Evolutionary conservation across 208 protist genomes (phyloP), one percentile per base, ranked within the genome.

Genomic region (Trypanosoma cruzi): DNA sequence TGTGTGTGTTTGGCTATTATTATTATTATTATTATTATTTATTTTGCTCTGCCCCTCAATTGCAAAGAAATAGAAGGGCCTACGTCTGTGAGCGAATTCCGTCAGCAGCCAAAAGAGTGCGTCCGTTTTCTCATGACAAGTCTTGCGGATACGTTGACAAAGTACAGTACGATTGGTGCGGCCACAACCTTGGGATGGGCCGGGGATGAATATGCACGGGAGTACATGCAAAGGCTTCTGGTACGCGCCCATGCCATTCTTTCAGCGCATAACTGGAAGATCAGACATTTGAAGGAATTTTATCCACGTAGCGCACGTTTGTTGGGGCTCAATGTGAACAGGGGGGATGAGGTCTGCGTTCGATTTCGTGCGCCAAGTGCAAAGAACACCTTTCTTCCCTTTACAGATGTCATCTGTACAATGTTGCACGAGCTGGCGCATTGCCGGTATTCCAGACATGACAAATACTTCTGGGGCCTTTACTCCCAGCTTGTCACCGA

Each of bases 361-460:
- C 82, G 91, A 8, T 92, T 97, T 59, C 88, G 93, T 34, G 49
- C 75, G 0, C 89, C 89, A 0, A 82, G 81, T 26, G 64, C 82
- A 60, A 83, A 82, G 46, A 68, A 70, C n/a, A 63, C 71, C 14
- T 97, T 97, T 72, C 73, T 95, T 46, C 86, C 89, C 22, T 96
- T 95, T 64, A 73, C 94, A 44, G 82, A 94, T 37, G 86, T 97
- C 26, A 31, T 96, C 0, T 90, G 86, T 67, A 97, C 91, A 1
- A 79, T 91, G 16, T 68, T 97, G 49, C 93, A 97, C 76, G 93
- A 97, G 81, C 73, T 97, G 16, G 87, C 85, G 6, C 93, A 97
- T 68, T 93, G 85, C 63, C 60, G 71, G 28, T 69, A 85, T 64
- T 81, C 77, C 0, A 73, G 65, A 32, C 92, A 96, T 64, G 73